phyloP scores from a whole-genome alignment of 2,329 filamentous ascomycete genomes.

The Diaporthe sp. region DNA sequence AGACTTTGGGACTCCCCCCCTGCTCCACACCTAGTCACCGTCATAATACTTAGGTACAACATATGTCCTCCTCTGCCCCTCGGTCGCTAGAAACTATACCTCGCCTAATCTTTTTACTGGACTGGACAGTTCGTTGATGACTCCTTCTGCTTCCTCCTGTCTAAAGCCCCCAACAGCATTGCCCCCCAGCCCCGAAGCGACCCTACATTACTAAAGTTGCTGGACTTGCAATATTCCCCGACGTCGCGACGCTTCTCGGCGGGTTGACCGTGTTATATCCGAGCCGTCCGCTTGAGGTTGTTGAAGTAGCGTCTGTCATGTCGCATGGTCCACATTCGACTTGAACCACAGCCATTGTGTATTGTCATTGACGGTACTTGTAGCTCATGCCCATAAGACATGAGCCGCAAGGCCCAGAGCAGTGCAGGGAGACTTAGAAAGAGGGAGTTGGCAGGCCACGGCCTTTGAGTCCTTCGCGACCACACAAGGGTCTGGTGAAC shows the following conservation, averaged over 20 bases:
- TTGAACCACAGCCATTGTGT: conserved; percentile 10
- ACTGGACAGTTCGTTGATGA: conserved; percentile 13
- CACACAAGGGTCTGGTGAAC: background rate
- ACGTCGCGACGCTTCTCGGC: background rate
- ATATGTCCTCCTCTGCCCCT: conserved; percentile 30
- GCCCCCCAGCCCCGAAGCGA: background rate
- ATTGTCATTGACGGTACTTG: conserved; percentile 1
- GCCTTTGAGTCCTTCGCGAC: background rate
- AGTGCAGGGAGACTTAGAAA: conserved; percentile 32
- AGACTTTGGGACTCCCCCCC: conserved; percentile 3
- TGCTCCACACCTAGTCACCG: conserved; percentile 38
- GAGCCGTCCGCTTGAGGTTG: conserved; percentile 28
- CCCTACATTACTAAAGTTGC: background rate
- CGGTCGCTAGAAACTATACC: conserved; percentile 4
- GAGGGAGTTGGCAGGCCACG: conserved; percentile 28
- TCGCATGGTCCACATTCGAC: conserved; percentile 18
- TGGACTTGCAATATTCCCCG: conserved; percentile 3
- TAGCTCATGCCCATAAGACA: conserved; percentile 29
- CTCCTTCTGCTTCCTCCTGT: conserved; percentile 5
- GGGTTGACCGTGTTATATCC: conserved; percentile 34
- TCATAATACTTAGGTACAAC: conserved; percentile 37
- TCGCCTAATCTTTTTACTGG: conserved; percentile 15
- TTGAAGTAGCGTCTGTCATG: background rate
- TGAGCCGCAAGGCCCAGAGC: conserved; percentile 34
- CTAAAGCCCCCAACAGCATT: background rate